Evolutionary conservation across 371 early-diverging fungal species (phyloP).

Genomic region (Lichtheimia ornata): DNA sequence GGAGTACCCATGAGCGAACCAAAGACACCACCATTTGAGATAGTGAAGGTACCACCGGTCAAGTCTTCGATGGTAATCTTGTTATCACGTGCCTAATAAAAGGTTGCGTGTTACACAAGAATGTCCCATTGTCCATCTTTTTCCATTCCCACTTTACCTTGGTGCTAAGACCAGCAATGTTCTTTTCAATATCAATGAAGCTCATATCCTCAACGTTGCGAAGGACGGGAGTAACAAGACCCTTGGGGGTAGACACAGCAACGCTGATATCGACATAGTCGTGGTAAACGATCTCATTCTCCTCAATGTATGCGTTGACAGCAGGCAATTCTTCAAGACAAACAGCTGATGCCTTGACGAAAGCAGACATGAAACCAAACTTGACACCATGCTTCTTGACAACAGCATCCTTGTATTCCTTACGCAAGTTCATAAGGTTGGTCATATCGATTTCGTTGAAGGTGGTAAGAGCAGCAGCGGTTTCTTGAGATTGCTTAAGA

Average conservation of each 20-base stretch:
- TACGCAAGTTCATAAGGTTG: constrained; percentile 86
- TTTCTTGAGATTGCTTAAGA: constrained; percentile 96
- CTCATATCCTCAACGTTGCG: constrained; percentile 88
- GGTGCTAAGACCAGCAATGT: constrained; percentile 83
- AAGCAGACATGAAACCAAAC: constrained; percentile 98
- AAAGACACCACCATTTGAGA: constrained; percentile 98
- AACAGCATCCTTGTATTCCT: constrained; percentile 91
- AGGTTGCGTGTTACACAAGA: background rate
- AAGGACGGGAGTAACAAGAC: constrained; percentile 95
- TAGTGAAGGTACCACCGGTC: constrained; percentile 98
- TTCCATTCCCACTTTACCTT: constrained; percentile 54
- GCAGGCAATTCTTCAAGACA: constrained; percentile 89
- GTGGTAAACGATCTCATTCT: constrained; percentile 84
- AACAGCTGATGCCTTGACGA: constrained; percentile 86
- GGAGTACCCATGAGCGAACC: constrained; percentile 97
- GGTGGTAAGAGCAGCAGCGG: constrained; percentile 95
- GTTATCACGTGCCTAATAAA: constrained; percentile 87
- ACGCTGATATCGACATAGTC: constrained; percentile 95
- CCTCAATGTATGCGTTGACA: constrained; percentile 92
- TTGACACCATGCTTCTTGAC: constrained; percentile 94
- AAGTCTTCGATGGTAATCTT: constrained; percentile 96
- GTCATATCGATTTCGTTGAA: constrained; percentile 99
- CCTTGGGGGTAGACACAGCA: constrained; percentile 98
- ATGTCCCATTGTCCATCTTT: constrained; percentile 2
- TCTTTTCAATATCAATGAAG: constrained; percentile 90